Conservation (phyloP, 2,329 filamentous ascomycete genomes). For the Oidium heveae region DNA sequence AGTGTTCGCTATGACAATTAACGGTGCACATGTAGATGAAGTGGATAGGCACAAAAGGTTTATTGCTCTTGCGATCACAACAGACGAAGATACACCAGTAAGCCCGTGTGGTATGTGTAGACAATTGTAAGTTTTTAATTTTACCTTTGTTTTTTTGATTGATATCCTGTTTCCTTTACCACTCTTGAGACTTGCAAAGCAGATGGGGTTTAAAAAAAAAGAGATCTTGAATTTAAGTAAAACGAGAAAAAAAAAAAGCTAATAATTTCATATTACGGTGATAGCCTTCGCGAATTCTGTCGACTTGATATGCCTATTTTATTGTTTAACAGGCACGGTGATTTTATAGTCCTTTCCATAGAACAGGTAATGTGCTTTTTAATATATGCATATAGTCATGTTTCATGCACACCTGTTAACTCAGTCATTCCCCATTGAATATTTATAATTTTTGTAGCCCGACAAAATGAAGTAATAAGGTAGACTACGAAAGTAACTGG, state of each 20-base stretch:
- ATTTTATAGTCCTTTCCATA: slow-evolving; percentile 28
- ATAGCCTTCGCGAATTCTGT: slow-evolving; percentile 54
- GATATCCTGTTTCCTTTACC: not conserved
- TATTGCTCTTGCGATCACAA: slow-evolving; percentile 63
- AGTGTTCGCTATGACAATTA: slow-evolving; percentile 21
- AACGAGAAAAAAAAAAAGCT: not conserved
- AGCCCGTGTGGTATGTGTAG: slow-evolving; percentile 90
- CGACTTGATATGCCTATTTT: slow-evolving; percentile 47
- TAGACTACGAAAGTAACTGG: too few species aligned
- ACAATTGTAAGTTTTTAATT: slow-evolving; percentile 41
- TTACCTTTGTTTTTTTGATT: not conserved
- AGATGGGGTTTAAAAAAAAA: not conserved
- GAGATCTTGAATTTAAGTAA: not conserved
- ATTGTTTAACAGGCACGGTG: slow-evolving; percentile 72
- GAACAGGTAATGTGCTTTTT: not conserved
- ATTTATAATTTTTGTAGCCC: too few species aligned
- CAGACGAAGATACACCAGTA: slow-evolving; percentile 43
- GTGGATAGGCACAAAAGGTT: slow-evolving; percentile 19
- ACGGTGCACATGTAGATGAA: not conserved
- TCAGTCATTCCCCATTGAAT: too few species aligned
- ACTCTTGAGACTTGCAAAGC: not conserved
- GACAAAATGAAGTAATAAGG: too few species aligned
- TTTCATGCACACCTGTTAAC: too few species aligned
- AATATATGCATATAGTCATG: too few species aligned
- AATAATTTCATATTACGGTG: not conserved